Conservation (phyloP, 441 rosid species). For the Manihot esculenta region DNA sequence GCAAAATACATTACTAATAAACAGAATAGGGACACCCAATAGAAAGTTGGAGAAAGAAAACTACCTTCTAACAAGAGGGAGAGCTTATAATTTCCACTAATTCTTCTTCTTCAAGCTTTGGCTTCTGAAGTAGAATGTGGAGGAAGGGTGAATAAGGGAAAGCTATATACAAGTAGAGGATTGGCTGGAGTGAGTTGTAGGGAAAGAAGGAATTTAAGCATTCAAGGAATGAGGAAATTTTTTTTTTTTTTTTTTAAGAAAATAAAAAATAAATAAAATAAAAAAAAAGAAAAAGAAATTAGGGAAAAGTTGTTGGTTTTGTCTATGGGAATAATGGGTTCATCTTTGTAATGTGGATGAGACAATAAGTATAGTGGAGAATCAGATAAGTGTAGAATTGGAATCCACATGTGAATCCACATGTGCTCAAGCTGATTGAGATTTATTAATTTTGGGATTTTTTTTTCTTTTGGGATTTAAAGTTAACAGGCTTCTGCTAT, state of each 20-base stretch:
- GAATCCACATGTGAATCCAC: conserved; percentile 44
- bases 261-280: too few species aligned
- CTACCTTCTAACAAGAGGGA: background rate
- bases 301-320: background rate
- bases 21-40: too few species aligned
- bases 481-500: too few species aligned
- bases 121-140: background rate
- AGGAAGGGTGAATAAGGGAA: background rate
- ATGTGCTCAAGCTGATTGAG: background rate
- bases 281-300: too few species aligned
- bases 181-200: background rate
- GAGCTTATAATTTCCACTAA: too few species aligned
- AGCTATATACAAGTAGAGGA: background rate
- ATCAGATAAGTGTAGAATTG: conserved; percentile 27
- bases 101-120: background rate
- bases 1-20: background rate
- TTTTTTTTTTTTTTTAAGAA: too few species aligned
- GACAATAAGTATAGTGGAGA: conserved; percentile 19
- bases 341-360: background rate
- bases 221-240: too few species aligned
- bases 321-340: background rate
- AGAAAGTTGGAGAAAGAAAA: background rate
- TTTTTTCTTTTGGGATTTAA: too few species aligned
- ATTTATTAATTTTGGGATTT: too few species aligned
- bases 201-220: background rate